Base-by-base conservation (phyloP, 495 filamentous ascomycete species). In the Aspergillus heteromorphus region DNA sequence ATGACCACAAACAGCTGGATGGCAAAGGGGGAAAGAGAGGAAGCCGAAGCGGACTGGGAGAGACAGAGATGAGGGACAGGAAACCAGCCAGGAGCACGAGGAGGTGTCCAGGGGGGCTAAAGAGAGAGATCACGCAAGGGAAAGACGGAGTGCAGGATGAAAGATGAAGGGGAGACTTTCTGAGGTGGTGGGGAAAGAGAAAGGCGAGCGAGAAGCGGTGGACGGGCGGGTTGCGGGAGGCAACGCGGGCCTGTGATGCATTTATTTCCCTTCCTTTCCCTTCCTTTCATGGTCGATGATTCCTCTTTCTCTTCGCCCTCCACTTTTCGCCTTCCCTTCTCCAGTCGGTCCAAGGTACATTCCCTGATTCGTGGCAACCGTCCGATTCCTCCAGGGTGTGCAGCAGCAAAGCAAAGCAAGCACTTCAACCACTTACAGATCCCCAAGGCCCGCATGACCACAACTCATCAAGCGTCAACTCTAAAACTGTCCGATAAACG, bases 161-260 rank as follows among this genome's bases (percentile, higher is more conserved):
- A 55, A 57, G 40, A 58, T 42, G 47, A 64, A 60, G 57, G 43
- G 47, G 54, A 50, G 47, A 48, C 34, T 38, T 38, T 38, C 34
- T 38, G 34, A 38, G 55, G 61, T 51, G 55, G 52, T 62, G 52
- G 54, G 54, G 56, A 49, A 60, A 55, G 62, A 64, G 64, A 69
- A 68, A 67, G 68, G 23, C 55, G 62, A 64, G 64, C 51, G 60
- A 67, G 67, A 67, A 71, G 70, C 69, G 71, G 73, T 74, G 71
- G 71, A 62, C 56, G 59, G 57, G 49, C 48, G 50, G 61, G 71
- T 73, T 73, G 73, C 73, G 67, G 73, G 66, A 66, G 71, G 72
- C 72, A 74, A 73, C 71, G 64, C 64, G 65, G 38, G 60, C 73
- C 71, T 49, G 40, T 18, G 49, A 49, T 55, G 51, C 57, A 59